phyloP scores from a whole-genome alignment of 371 early-diverging fungal species.

The Fennellomyces sp. region DNA sequence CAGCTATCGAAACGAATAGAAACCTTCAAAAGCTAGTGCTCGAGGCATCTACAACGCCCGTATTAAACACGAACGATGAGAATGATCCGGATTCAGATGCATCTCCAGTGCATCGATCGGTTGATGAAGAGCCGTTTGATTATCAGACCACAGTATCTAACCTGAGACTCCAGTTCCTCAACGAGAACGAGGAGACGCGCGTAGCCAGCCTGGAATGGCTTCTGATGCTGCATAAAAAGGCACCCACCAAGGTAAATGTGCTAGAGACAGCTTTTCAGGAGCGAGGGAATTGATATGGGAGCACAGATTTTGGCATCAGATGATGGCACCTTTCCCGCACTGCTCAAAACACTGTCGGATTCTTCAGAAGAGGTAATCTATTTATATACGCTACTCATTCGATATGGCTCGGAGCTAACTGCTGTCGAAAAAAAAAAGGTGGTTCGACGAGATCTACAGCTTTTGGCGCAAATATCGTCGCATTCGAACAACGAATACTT shows the following conservation, averaged over 20 bases:
- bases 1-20: constrained; percentile 74
- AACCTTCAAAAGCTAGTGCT: constrained; percentile 72
- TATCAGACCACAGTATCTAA: constrained; percentile 74
- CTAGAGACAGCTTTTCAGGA: too few relatives aligned
- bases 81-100: background rate
- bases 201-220: constrained; percentile 91
- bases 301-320: constrained; percentile 73
- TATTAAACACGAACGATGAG: background rate
- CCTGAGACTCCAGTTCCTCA: constrained; percentile 75
- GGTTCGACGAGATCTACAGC: constrained; percentile 82
- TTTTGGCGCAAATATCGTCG: constrained; percentile 88
- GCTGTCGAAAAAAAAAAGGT: constrained; percentile 39
- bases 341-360: constrained; percentile 87
- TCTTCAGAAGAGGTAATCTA: constrained; percentile 77
- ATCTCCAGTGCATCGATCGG: constrained; percentile 21
- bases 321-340: constrained; percentile 79
- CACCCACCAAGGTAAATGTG: constrained; percentile 65
- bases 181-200: constrained; percentile 87
- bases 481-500: constrained; percentile 81
- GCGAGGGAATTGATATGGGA: background rate
- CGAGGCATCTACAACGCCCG: constrained; percentile 31
- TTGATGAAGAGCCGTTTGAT: constrained; percentile 69
- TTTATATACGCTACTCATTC: background rate
- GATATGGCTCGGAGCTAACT: background rate
- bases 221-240: constrained; percentile 89